phyloP scores from a whole-genome alignment of 768 basidiomycete species.

The Boletus patriciae region DNA sequence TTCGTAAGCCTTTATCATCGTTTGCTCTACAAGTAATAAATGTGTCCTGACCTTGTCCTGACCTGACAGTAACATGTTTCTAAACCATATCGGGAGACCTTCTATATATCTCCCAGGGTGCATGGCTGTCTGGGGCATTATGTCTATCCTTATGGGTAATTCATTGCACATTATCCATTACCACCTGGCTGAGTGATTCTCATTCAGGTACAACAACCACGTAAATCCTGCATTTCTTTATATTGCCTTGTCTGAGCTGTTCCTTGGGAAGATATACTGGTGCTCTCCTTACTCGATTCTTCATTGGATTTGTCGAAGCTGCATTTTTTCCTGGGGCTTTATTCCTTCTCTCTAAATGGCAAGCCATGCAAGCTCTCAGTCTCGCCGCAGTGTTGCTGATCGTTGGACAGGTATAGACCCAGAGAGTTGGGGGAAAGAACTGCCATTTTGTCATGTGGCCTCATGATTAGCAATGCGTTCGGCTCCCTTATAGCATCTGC shows the following conservation, averaged over 20 bases:
- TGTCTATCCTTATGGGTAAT: constrained; percentile 55
- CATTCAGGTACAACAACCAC: constrained; percentile 42
- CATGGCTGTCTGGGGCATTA: constrained; percentile 71
- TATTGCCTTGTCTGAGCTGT: background rate
- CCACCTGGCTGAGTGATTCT: background rate
- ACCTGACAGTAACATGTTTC: constrained; percentile 62
- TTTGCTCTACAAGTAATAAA: background rate
- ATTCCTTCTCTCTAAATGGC: constrained; percentile 34
- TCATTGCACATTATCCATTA: background rate
- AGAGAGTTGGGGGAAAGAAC: constrained; percentile 69
- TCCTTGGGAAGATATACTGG: constrained; percentile 54
- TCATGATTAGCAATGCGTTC: constrained; percentile 78
- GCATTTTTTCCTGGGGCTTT: constrained; percentile 72
- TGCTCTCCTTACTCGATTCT: constrained; percentile 67
- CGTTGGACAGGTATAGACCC: constrained; percentile 60
- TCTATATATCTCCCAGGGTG: constrained; percentile 65
- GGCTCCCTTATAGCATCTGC: constrained; percentile 76
- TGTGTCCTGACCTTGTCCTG: background rate
- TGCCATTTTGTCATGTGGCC: constrained; percentile 69
- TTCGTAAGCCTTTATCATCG: constrained; percentile 45
- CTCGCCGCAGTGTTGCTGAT: constrained; percentile 43
- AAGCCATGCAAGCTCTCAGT: constrained; percentile 21
- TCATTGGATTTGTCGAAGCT: constrained; percentile 74
- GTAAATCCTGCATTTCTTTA: constrained; percentile 16
- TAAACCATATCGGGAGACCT: constrained; percentile 65